A percentile compares a stretch with the other conserved stretches of the same genome.
These are phyloP conservation scores for Otatea glauca DNA, from an alignment of 176 grass and related monocot species.

Conservation along the genomic window DNA sequence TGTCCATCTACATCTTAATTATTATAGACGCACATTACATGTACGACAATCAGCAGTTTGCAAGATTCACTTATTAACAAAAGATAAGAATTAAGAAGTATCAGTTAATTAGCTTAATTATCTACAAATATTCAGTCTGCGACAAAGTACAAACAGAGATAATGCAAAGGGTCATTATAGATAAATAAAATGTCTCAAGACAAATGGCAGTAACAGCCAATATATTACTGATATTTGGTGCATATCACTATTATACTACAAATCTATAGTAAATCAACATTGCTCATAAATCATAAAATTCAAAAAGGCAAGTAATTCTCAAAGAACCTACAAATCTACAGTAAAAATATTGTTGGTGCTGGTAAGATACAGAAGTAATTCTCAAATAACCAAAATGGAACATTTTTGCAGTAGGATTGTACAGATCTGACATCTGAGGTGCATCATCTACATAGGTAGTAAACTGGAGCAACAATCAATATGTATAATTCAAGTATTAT, in stretches of 20 bases:
- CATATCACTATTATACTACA: not conserved
- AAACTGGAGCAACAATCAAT: conserved; percentile 11
- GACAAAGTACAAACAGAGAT: not conserved
- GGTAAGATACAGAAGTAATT: not conserved
- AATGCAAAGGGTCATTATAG: not conserved
- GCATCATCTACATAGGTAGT: conserved; percentile 5
- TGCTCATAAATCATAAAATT: not conserved
- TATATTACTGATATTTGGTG: not conserved
- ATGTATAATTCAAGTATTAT: conserved; percentile 3
- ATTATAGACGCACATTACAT: not conserved
- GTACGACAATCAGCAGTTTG: not conserved
- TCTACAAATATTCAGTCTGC: not conserved
- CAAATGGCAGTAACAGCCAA: not conserved
- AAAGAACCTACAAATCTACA: not conserved
- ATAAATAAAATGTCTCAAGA: not conserved
- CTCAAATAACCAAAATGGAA: not conserved
- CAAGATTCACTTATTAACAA: not conserved
- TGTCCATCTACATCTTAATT: not conserved
- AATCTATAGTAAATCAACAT: not conserved
- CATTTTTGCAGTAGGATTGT: not conserved
- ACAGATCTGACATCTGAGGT: not conserved
- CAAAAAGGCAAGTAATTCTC: not conserved
- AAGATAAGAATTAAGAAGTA: not conserved
- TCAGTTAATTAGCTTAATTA: not conserved
- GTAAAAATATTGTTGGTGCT: not conserved